Percentiles rank a stretch among this genome's conserved stretches.
Evolutionary conservation across 1,284 basidiomycete species (phyloP).

Genomic region (Vanrija sp.): DNA sequence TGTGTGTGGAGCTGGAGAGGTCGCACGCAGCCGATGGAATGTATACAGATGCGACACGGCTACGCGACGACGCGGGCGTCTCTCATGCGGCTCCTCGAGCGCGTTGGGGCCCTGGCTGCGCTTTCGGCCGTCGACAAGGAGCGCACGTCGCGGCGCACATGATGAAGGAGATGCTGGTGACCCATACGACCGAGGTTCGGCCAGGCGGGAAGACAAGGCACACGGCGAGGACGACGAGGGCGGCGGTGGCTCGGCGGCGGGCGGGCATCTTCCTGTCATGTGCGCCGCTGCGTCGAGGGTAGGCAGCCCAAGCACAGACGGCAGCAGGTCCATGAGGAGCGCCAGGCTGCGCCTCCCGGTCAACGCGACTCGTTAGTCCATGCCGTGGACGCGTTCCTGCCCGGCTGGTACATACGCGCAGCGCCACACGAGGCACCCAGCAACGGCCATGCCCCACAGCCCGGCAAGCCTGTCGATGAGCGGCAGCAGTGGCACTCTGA

Average conservation of each 20-base stretch:
- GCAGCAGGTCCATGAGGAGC: constrained; percentile 46
- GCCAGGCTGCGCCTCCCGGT: too few species aligned
- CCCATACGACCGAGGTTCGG: too few species aligned
- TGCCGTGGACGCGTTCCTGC: constrained; percentile 39
- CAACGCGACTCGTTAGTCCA: constrained; percentile 37
- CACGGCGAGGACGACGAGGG: constrained; percentile 43
- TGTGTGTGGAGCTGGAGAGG: too few species aligned
- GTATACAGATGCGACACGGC: too few species aligned
- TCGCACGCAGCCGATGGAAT: too few species aligned
- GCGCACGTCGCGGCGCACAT: constrained; percentile 43
- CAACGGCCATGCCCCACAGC: constrained; percentile 39
- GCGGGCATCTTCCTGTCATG: constrained; percentile 42
- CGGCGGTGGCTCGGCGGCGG: constrained; percentile 40
- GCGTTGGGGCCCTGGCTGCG: constrained; percentile 40
- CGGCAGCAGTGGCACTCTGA: constrained; percentile 27
- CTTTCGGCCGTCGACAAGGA: constrained; percentile 41
- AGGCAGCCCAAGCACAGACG: constrained; percentile 19
- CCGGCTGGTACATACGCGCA: constrained; percentile 30
- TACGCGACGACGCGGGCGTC: too few species aligned
- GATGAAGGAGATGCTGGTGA: constrained; percentile 33
- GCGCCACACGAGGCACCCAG: background rate
- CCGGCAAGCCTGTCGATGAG: constrained; percentile 33
- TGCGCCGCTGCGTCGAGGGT: constrained; percentile 37
- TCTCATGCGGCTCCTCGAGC: background rate
- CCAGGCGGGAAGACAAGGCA: constrained; percentile 55